A percentile compares a stretch with the other conserved stretches of the same genome.
Evolutionary conservation across 1,284 basidiomycete species (phyloP).

Genomic region (Ustilago xerochloae): DNA sequence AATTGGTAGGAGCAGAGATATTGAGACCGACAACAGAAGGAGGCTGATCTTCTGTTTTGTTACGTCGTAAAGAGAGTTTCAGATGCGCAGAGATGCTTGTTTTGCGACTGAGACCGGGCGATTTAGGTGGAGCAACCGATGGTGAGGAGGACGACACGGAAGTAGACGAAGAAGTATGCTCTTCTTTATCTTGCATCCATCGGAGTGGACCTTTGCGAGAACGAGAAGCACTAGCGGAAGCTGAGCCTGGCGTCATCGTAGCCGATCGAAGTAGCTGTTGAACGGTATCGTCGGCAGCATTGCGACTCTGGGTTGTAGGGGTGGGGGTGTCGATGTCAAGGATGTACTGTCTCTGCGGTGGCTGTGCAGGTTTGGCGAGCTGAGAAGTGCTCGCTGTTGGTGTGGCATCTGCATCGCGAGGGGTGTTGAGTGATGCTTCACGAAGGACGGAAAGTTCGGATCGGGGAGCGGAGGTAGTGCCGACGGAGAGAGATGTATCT

Average conservation of each 20-base stretch:
- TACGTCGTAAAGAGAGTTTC: slow-evolving; percentile 21
- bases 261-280: slow-evolving; percentile 23
- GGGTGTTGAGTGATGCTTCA: background rate
- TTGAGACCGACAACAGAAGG: background rate
- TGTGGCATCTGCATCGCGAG: background rate
- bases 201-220: slow-evolving; percentile 13
- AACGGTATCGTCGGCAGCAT: slow-evolving; percentile 5
- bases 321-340: slow-evolving; percentile 23
- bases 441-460: background rate
- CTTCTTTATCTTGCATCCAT: slow-evolving; percentile 34
- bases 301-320: background rate
- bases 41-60: slow-evolving; percentile 12
- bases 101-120: slow-evolving; percentile 26
- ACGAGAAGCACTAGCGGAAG: background rate
- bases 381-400: background rate
- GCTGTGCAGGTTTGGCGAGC: slow-evolving; percentile 4
- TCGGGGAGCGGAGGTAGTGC: background rate
- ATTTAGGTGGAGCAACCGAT: too few species aligned
- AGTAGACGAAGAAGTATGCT: slow-evolving; percentile 9
- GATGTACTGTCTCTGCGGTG: slow-evolving; percentile 25
- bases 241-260: slow-evolving; percentile 12
- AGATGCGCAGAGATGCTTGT: slow-evolving; percentile 36
- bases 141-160: background rate
- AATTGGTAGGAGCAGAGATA: slow-evolving; percentile 33
- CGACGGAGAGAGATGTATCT: background rate